Conservation (phyloP, 1,284 basidiomycete species). For the Fereydounia khargensis region DNA sequence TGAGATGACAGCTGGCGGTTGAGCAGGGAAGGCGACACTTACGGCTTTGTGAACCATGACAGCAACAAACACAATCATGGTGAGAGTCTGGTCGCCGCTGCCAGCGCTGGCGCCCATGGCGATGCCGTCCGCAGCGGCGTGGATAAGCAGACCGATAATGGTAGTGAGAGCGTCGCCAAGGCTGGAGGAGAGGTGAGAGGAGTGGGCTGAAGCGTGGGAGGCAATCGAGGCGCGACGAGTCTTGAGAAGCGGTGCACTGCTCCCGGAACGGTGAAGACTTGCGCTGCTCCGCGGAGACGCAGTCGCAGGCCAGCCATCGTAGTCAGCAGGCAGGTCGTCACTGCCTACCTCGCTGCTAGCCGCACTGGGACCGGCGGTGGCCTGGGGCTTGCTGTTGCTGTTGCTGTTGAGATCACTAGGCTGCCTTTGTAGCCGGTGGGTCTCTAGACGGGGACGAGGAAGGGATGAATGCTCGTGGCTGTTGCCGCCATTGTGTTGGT, state of each 20-base stretch:
- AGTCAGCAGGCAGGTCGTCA: constrained; percentile 20
- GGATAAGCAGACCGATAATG: constrained; percentile 48
- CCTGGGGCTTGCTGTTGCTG: constrained; percentile 5
- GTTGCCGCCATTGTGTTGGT: constrained; percentile 1
- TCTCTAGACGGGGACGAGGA: constrained; percentile 14
- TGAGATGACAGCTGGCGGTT: no score
- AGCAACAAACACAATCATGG: constrained; percentile 48
- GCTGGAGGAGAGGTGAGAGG: no score
- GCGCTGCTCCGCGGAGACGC: constrained; percentile 12
- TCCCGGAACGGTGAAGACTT: constrained; percentile 1
- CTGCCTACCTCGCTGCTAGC: constrained; percentile 28
- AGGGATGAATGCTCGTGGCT: background rate
- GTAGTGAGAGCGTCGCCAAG: no score
- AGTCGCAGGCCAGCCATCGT: constrained; percentile 18
- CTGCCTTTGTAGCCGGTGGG: constrained; percentile 29
- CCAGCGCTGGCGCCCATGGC: constrained; percentile 50
- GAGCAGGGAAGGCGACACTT: no score
- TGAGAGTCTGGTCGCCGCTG: constrained; percentile 37
- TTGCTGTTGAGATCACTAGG: constrained; percentile 28
- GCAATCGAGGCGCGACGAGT: no score
- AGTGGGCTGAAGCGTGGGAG: no score
- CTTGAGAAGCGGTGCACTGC: constrained; percentile 2
- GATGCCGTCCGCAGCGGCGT: constrained; percentile 51
- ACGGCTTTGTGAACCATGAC: constrained; percentile 57
- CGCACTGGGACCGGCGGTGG: constrained; percentile 1